Percentiles rank a stretch among this genome's conserved stretches.
Evolutionary conservation across 78 protist species (phyloP).

Genomic region (Dictyostelium citrinum): DNA sequence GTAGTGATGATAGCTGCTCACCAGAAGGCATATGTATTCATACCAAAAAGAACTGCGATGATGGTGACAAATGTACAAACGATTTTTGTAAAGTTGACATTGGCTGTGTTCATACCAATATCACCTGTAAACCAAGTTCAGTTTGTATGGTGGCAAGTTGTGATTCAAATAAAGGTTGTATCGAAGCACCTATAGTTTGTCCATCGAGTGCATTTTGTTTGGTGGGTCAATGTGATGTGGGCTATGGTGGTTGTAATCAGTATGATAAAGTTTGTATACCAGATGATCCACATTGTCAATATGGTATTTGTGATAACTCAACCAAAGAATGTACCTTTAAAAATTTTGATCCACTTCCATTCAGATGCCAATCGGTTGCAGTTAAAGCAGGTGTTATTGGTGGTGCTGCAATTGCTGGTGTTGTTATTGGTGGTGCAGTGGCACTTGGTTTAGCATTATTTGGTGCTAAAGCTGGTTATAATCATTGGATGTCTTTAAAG

Average conservation of each 20-base stretch:
- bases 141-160: constrained; percentile 4
- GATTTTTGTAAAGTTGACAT: constrained; percentile 26
- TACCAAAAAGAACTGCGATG: background rate
- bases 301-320: constrained; percentile 47
- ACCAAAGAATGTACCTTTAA: constrained; percentile 9
- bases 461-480: constrained; percentile 64
- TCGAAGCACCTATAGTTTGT: constrained; percentile 11
- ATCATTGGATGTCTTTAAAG: constrained; percentile 23
- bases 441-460: constrained; percentile 41
- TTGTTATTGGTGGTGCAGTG: constrained; percentile 39
- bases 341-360: constrained; percentile 42
- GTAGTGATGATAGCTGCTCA: constrained; percentile 62
- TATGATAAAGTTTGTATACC: constrained; percentile 15
- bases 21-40: background rate
- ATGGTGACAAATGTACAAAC: constrained; percentile 12
- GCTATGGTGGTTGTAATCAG: constrained; percentile 31
- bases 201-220: constrained; percentile 11
- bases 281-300: constrained; percentile 43
- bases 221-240: constrained; percentile 4
- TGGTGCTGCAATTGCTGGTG: constrained; percentile 34
- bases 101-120: background rate
- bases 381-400: constrained; percentile 46
- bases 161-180: background rate
- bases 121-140: background rate
- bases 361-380: constrained; percentile 45